A percentile compares a stretch with the other conserved stretches of the same genome.
Conservation (phyloP, 352 stramenopile species). For the Phytophthora idaei region DNA sequence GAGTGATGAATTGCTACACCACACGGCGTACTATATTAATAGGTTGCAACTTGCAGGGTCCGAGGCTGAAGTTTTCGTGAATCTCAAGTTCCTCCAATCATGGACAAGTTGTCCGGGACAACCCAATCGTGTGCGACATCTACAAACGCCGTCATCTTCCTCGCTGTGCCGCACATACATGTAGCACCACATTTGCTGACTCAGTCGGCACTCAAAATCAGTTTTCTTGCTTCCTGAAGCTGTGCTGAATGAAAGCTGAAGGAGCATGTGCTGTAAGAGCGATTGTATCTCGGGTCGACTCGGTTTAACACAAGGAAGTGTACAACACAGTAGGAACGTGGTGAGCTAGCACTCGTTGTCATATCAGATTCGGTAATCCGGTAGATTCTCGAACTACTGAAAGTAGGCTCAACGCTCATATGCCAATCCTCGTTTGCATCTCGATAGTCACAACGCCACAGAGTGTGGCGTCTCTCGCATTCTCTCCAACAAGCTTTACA, state of each 20-base stretch:
- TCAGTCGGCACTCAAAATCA: not conserved
- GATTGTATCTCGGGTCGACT: not conserved
- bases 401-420: not conserved
- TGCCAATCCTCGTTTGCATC: slow-evolving; percentile 12
- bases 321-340: no score
- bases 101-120: not conserved
- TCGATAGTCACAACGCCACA: slow-evolving; percentile 16
- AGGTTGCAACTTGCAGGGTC: not conserved
- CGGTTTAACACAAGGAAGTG: not conserved
- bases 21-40: not conserved
- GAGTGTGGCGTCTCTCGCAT: slow-evolving; percentile 25
- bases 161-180: not conserved
- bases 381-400: slow-evolving; percentile 10
- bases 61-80: not conserved
- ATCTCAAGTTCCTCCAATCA: slow-evolving; percentile 9
- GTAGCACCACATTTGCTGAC: not conserved
- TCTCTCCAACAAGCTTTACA: not conserved
- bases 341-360: not conserved
- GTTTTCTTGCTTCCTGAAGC: not conserved
- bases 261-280: not conserved
- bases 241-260: not conserved
- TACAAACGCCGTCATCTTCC: not conserved
- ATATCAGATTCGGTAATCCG: not conserved
- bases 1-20: slow-evolving; percentile 1
- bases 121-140: not conserved